phyloP scores from a whole-genome alignment of 306 rosid species.

The Rosa persica region DNA sequence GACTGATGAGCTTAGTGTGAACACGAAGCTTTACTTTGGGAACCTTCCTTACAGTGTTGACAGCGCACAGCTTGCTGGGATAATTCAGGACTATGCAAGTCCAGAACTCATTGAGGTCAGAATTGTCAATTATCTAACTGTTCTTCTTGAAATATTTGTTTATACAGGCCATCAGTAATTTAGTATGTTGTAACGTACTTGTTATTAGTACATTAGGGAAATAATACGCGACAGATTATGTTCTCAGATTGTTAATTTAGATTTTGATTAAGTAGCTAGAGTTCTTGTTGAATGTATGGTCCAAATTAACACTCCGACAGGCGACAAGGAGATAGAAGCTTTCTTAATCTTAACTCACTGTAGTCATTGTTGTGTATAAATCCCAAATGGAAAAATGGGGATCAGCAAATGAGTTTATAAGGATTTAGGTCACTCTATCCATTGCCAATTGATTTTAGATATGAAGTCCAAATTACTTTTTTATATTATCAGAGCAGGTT shows the following conservation, averaged over 20 bases:
- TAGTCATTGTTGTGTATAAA: neutral
- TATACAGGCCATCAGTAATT: neutral
- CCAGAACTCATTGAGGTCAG: slow-evolving; percentile 89
- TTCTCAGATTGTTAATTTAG: neutral
- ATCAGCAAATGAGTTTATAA: too few species aligned
- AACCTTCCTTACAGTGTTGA: slow-evolving; percentile 93
- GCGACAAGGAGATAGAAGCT: neutral
- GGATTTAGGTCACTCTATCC: too few species aligned
- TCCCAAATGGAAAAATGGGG: too few species aligned
- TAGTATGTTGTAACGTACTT: neutral
- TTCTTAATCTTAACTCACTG: neutral
- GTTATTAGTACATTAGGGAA: neutral
- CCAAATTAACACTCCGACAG: neutral
- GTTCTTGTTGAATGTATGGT: neutral
- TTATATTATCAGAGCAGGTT: too few species aligned
- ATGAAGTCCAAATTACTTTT: too few species aligned
- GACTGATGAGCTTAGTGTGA: slow-evolving; percentile 26
- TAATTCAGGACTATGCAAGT: slow-evolving; percentile 69
- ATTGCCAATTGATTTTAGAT: too few species aligned
- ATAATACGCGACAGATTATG: neutral
- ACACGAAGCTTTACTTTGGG: slow-evolving; percentile 92
- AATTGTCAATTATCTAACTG: neutral
- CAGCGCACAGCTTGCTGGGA: slow-evolving; percentile 91
- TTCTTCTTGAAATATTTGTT: neutral
- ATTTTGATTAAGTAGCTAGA: neutral